Evolutionary conservation across 371 early-diverging fungal genomes (phyloP).

Genomic region (Fennellomyces sp.): DNA sequence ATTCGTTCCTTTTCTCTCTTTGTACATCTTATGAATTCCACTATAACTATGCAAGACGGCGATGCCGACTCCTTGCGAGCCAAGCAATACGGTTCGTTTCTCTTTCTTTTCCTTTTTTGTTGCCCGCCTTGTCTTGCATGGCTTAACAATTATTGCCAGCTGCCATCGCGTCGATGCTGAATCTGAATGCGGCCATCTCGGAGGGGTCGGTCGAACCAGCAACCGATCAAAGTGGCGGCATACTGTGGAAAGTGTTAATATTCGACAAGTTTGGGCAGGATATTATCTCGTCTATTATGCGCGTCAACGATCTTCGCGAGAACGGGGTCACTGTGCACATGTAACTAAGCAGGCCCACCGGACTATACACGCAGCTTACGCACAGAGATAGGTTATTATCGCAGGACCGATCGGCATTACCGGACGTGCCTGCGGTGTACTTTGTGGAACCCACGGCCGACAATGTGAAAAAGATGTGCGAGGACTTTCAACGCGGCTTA

Average conservation of each 20-base stretch:
- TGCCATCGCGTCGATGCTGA: constrained; percentile 61
- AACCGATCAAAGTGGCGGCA: constrained; percentile 22
- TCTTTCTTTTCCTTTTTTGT: not conserved
- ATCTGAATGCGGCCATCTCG: constrained; percentile 32
- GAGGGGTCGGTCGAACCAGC: constrained; percentile 9
- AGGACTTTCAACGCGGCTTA: constrained; percentile 89
- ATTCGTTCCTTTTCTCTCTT: not conserved
- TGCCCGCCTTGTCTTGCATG: too few species aligned
- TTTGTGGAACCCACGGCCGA: constrained; percentile 93
- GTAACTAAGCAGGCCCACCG: too few species aligned
- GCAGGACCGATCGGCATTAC: constrained; percentile 83
- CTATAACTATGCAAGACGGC: not conserved
- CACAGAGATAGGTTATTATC: constrained; percentile 64
- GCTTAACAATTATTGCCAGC: too few species aligned
- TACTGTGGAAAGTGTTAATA: constrained; percentile 96
- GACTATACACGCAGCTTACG: too few species aligned
- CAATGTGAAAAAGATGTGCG: constrained; percentile 78
- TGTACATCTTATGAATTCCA: not conserved
- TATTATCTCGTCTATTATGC: constrained; percentile 96
- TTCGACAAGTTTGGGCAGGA: constrained; percentile 95
- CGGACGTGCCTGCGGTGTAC: constrained; percentile 98
- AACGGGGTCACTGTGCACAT: constrained; percentile 98
- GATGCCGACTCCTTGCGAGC: constrained; percentile 17
- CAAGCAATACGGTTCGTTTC: constrained; percentile 21
- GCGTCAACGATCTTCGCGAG: constrained; percentile 97